Base-by-base conservation (phyloP, 805 yeast genomes). In the Ogataea pilisensis region DNA sequence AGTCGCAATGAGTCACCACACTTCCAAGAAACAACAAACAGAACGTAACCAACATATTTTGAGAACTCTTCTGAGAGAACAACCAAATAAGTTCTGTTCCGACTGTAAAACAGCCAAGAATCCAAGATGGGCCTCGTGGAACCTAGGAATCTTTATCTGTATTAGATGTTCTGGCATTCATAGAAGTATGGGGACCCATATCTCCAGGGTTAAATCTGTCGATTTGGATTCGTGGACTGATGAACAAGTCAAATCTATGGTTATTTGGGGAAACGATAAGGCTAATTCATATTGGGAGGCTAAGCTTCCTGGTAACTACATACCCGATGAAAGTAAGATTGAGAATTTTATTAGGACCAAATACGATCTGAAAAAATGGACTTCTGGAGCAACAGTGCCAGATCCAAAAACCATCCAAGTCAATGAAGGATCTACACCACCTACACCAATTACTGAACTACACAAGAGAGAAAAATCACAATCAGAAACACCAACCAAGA, bases 91-190 rank as follows among this genome's bases (percentile, higher is more conserved):
- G 55, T 61, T 68, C 33, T 91, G 99, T 63, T 95, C 90, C 2
- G 99, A 91, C 63, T 91, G 99, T 66, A 91, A 93, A 62, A 74
- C 80, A 0, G 75, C 91, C 12, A 75, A 83, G 27, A 95, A 91
- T 63, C 99, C 99, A 18, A 75, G 98, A 40, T 91, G 99, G 99
- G 96, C 98, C 9, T 82, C 95, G 16, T 91, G 97, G 96, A 89
- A 84, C 53, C 63, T 91, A 39, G 99, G 99, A 19, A 79, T 93
- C 42, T 90, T 93, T 56, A 76, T 91, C 31, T 91, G 99, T 63
- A 91, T 91, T 49, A 74, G 93, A 54, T 91, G 99, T 64, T 90
- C 97, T 1, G 99, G 99, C 2, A 85, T 91, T 47, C 99, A 91
- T 61, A 73, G 98, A 58, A 78, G 91, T 38, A 80, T 91, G 82